These are phyloP conservation scores for Nymphaea colorata DNA, from an alignment of 164 flowering plant species.

Conservation along the genomic window DNA sequence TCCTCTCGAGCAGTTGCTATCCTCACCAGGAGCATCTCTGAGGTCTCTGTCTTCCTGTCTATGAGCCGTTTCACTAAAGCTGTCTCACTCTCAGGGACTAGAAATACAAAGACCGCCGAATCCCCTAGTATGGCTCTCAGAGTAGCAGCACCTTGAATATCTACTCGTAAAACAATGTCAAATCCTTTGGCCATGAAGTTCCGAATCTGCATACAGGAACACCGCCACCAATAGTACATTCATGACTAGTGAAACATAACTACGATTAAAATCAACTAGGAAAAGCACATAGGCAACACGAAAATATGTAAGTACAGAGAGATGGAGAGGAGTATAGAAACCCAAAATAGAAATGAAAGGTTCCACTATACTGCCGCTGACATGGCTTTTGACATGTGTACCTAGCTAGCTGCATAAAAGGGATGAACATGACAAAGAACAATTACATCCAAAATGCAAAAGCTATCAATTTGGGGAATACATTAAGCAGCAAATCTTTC, in stretches of 20 bases:
- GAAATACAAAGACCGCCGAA: constrained; percentile 65
- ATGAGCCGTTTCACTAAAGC: constrained; percentile 63
- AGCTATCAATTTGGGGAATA: no score
- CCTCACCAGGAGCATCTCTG: constrained; percentile 57
- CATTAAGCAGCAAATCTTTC: no score
- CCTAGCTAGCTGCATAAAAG: no score
- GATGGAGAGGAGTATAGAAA: no score
- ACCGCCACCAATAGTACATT: neutral
- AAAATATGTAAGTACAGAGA: no score
- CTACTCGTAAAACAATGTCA: constrained; percentile 82
- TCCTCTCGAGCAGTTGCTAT: constrained; percentile 78
- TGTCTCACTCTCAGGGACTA: constrained; percentile 77
- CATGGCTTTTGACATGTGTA: no score
- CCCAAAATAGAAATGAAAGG: no score
- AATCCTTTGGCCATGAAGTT: constrained; percentile 68
- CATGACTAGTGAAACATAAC: neutral
- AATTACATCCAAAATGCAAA: no score
- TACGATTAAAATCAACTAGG: no score
- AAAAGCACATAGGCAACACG: no score
- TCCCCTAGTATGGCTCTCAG: constrained; percentile 49
- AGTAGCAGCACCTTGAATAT: constrained; percentile 79
- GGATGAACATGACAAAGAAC: no score
- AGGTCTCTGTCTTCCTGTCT: constrained; percentile 63
- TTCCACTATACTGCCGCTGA: no score
- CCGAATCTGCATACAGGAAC: constrained; percentile 27